These are phyloP conservation scores for Davidsoniella eucalypti DNA, from an alignment of 2,329 filamentous ascomycete genomes.

Conservation along the genomic window DNA sequence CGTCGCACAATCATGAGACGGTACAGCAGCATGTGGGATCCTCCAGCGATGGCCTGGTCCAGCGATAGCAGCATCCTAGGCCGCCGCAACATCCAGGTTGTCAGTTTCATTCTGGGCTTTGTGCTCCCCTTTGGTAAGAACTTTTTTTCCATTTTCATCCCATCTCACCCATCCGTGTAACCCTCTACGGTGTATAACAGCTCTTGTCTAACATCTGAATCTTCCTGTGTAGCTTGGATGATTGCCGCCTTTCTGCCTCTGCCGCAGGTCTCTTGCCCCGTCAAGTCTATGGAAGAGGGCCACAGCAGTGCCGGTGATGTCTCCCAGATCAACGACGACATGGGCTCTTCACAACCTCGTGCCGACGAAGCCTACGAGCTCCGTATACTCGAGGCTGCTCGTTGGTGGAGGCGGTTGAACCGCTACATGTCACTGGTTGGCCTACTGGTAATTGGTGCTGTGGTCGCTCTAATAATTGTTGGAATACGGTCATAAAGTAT, in stretches of 20 bases:
- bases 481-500: slow-evolving; percentile 23
- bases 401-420: slow-evolving; percentile 45
- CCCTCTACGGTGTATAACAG: neutral
- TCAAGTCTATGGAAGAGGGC: slow-evolving; percentile 33
- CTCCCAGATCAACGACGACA: neutral
- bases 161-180: slow-evolving; percentile 12
- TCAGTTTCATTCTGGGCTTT: slow-evolving; percentile 62
- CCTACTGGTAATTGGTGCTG: slow-evolving; percentile 34
- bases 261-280: slow-evolving; percentile 37
- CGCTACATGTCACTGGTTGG: slow-evolving; percentile 41
- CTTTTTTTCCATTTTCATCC: slow-evolving; percentile 2
- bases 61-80: slow-evolving; percentile 43
- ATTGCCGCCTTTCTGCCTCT: slow-evolving; percentile 59
- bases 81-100: slow-evolving; percentile 55
- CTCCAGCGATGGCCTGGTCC: slow-evolving; percentile 52
- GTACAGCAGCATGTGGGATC: slow-evolving; percentile 43
- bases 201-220: neutral
- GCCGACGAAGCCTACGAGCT: slow-evolving; percentile 5
- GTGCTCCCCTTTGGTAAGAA: slow-evolving; percentile 53
- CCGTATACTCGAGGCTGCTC: slow-evolving; percentile 27
- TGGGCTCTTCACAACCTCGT: slow-evolving; percentile 3
- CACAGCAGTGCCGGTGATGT: slow-evolving; percentile 8
- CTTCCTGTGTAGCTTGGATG: slow-evolving; percentile 49
- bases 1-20: slow-evolving; percentile 29
- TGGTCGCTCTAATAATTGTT: slow-evolving; percentile 34